Evolutionary conservation across 768 basidiomycete species (phyloP).

Genomic region (Hirschioporus abietinus): DNA sequence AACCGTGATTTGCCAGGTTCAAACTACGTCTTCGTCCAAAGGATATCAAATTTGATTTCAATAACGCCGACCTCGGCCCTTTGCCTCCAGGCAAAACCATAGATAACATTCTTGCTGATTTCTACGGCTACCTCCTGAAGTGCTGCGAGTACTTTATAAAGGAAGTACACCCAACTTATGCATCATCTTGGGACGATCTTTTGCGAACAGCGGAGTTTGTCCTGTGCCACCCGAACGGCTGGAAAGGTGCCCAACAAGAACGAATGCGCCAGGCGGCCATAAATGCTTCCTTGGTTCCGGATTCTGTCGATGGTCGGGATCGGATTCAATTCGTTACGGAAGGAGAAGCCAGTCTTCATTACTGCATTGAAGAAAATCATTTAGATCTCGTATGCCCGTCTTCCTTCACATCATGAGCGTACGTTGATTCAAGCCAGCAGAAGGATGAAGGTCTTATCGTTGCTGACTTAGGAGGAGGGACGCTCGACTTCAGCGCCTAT

Average conservation of each 20-base stretch:
- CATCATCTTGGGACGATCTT: background rate
- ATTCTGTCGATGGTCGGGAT: constrained; percentile 29
- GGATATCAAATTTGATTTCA: constrained; percentile 19
- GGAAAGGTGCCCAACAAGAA: constrained; percentile 40
- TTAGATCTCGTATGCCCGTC: constrained; percentile 17
- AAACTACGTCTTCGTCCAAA: constrained; percentile 31
- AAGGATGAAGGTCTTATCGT: constrained; percentile 43
- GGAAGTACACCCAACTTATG: constrained; percentile 31
- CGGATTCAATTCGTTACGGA: constrained; percentile 46
- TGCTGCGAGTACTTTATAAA: constrained; percentile 40
- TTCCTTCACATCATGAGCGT: constrained; percentile 32
- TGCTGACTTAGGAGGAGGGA: constrained; percentile 62
- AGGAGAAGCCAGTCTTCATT: constrained; percentile 50
- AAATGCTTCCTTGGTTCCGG: constrained; percentile 33
- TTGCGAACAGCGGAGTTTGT: constrained; percentile 30
- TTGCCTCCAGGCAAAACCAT: constrained; percentile 39
- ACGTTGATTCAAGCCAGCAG: constrained; percentile 21
- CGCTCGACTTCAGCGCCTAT: constrained; percentile 56
- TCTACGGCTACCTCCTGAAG: constrained; percentile 40
- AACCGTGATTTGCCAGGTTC: constrained; percentile 27
- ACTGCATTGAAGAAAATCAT: constrained; percentile 34
- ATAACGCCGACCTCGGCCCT: constrained; percentile 30
- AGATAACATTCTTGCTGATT: constrained; percentile 43
- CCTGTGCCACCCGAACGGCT: constrained; percentile 43
- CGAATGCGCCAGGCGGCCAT: constrained; percentile 41